Base-by-base conservation (phyloP, 169 alveolate genomes). In the Toxoplasma gondii region DNA sequence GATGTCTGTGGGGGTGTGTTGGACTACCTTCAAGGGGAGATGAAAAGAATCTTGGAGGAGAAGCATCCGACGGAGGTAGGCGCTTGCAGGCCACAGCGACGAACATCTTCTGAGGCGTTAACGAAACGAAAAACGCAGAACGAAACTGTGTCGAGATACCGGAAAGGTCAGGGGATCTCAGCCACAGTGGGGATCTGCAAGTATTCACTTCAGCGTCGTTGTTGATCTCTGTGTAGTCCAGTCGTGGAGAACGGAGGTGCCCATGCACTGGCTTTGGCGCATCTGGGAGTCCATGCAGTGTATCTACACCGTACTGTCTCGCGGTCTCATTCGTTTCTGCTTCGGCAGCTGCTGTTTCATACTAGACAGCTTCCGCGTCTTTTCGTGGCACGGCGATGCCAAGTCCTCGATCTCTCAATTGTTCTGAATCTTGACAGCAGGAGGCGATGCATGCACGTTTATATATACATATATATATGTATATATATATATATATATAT, bases 21-120 rank as follows among this genome's bases (percentile, higher is more conserved):
- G 19, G 84, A 54, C 7, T 92, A 74, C 19, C 44, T 91, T 1
- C 93, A 91, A 36, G 43, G 41, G 31, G 93, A 91, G 17, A 29
- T 91, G 53, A 67, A 54, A 67, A 36, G 9, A 39, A 31, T 41
- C 49, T 64, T 91, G 12, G 69, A 70, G 17, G 93, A 74, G 88
- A 54, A 91, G 16, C 43, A 91, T 36, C 93, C 93, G 24, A 64
- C 93, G 10, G 88, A 91, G 7, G 93, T 67, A 41, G 34, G 86
- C 45, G n/a, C n/a, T 1, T 27, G 74, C 74, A 7, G 29, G 74
- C 74, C 74, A 31, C 31, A 64, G 9, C 74, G 9, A 12, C 34
- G 24, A 31, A 19, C 31, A 49, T 12, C 58, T 4, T 4, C 58
- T 12, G 4, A 49, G 58, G 22, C 58, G 4, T 12, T 49, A 49